Percentiles rank a stretch among this genome's conserved stretches.
Evolutionary conservation across 371 early-diverging fungal genomes (phyloP).

Genomic region (Blakeslea trispora): DNA sequence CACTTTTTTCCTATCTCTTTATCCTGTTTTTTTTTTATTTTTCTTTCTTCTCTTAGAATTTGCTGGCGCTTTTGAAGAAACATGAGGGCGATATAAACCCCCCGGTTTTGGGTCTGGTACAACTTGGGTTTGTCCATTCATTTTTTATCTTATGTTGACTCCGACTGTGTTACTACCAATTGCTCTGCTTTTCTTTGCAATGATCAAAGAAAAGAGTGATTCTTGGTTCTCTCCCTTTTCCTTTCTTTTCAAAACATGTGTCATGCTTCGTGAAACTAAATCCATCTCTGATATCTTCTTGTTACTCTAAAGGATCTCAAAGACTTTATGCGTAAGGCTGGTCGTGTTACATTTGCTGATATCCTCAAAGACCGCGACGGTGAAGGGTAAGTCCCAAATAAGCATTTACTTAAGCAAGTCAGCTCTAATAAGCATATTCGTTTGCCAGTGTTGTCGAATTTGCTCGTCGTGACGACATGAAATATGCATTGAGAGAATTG

Average conservation of each 20-base stretch:
- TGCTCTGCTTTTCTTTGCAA: conserved; percentile 3
- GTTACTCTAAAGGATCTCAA: conserved; percentile 78
- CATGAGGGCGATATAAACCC: conserved; percentile 8
- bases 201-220: not conserved
- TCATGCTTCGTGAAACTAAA: conserved; percentile 15
- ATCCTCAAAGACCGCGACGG: conserved; percentile 79
- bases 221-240: conserved; percentile 6
- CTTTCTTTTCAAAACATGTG: conserved; percentile 6
- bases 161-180: conserved; percentile 17
- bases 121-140: conserved; percentile 19
- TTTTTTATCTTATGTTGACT: conserved; percentile 18
- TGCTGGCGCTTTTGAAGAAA: conserved; percentile 1
- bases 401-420: not conserved
- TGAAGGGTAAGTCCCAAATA: conserved; percentile 66
- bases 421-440: not conserved
- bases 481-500: conserved; percentile 79
- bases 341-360: conserved; percentile 91
- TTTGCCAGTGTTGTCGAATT: conserved; percentile 83
- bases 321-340: conserved; percentile 90
- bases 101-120: conserved; percentile 25
- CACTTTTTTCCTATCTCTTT: conserved; percentile 4
- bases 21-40: conserved; percentile 4
- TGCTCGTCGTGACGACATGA: conserved; percentile 71
- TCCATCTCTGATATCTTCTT: not conserved
- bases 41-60: not conserved